Evolutionary conservation across 352 stramenopile genomes (phyloP).

Genomic region (Pythium vanterpoolii): DNA sequence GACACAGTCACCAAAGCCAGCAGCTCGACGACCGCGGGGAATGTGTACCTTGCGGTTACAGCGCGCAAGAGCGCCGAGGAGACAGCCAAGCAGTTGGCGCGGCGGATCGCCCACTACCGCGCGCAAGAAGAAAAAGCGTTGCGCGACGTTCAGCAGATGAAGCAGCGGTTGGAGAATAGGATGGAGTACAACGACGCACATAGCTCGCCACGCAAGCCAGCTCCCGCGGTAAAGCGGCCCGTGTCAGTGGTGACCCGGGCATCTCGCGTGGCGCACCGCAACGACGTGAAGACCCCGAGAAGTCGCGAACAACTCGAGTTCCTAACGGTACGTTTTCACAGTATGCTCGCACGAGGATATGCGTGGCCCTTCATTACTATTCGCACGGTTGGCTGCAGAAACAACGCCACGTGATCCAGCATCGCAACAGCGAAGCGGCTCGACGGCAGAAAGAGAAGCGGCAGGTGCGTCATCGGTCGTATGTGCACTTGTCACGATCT

Average conservation of each 20-base stretch:
- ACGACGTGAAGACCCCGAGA: slow-evolving; percentile 22
- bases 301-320: slow-evolving; percentile 53
- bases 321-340: slow-evolving; percentile 29
- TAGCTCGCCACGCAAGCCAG: background rate
- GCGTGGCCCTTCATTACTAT: too few species aligned
- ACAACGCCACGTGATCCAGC: slow-evolving; percentile 44
- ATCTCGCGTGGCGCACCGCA: slow-evolving; percentile 4
- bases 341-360: too few species aligned
- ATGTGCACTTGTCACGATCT: background rate
- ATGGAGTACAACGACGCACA: background rate
- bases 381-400: slow-evolving; percentile 38
- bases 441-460: slow-evolving; percentile 48
- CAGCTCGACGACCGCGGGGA: slow-evolving; percentile 4
- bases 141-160: slow-evolving; percentile 46
- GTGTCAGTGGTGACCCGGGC: slow-evolving; percentile 11
- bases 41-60: slow-evolving; percentile 42
- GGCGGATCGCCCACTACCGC: slow-evolving; percentile 52
- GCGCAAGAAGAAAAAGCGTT: slow-evolving; percentile 52
- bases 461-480: slow-evolving; percentile 24
- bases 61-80: slow-evolving; percentile 57
- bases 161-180: slow-evolving; percentile 35
- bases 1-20: background rate
- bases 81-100: slow-evolving; percentile 38
- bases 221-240: background rate
- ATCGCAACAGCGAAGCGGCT: slow-evolving; percentile 39